Conservation (phyloP, 164 flowering plant species). For the Aristolochia fimbriata region DNA sequence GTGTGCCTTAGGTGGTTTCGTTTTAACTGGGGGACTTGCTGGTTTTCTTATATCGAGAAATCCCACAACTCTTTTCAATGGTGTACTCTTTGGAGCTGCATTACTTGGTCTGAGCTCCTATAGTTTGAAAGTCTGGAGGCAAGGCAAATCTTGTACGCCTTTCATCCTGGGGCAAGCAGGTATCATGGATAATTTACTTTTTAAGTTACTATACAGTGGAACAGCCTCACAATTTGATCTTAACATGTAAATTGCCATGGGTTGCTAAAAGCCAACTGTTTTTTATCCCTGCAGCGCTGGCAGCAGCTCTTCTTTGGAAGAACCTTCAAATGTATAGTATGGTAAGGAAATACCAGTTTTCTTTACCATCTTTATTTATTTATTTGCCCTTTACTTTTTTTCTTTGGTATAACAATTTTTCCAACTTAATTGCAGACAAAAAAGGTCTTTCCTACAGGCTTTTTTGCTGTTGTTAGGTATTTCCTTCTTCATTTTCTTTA, state of each 20-base stretch:
- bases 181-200: slow-evolving; percentile 6
- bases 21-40: slow-evolving; percentile 58
- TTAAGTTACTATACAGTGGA: too few species aligned
- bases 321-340: slow-evolving; percentile 42
- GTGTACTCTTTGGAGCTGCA: slow-evolving; percentile 64
- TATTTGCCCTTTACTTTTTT: not conserved
- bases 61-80: slow-evolving; percentile 31
- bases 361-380: not conserved
- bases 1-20: slow-evolving; percentile 51
- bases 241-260: not conserved
- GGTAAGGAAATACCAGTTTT: slow-evolving; percentile 26
- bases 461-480: slow-evolving; percentile 60
- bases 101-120: slow-evolving; percentile 53
- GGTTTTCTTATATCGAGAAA: slow-evolving; percentile 65
- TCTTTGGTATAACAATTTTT: not conserved
- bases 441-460: slow-evolving; percentile 62
- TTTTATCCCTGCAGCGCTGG: slow-evolving; percentile 42
- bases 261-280: not conserved
- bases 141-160: slow-evolving; percentile 84
- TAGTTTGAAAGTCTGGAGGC: slow-evolving; percentile 83
- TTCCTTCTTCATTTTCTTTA: not conserved
- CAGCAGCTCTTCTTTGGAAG: slow-evolving; percentile 55
- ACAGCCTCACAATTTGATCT: too few species aligned
- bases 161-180: slow-evolving; percentile 93
- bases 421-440: slow-evolving; percentile 46